Conservation (phyloP, 352 stramenopile species). For the Phytophthora fragariaefolia region DNA sequence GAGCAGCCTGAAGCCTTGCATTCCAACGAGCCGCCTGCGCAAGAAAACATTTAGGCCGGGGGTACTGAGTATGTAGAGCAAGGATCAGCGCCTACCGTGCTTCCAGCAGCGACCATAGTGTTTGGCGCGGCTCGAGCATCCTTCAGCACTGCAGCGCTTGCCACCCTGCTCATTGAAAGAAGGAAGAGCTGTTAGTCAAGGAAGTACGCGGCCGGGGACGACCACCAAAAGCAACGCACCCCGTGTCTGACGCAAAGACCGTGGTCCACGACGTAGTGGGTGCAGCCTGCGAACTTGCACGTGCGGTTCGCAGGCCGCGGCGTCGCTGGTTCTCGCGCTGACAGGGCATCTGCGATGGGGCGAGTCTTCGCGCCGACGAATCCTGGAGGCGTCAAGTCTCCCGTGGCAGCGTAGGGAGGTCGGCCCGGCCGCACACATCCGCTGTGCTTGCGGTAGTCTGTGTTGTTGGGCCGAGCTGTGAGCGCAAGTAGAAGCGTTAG, state of each 20-base stretch:
- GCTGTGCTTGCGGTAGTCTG: constrained; percentile 4
- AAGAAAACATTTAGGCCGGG: background rate
- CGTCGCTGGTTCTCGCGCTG: constrained; percentile 4
- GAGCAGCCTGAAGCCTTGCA: constrained; percentile 70
- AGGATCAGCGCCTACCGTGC: constrained; percentile 39
- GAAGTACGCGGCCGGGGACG: background rate
- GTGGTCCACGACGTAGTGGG: constrained; percentile 75
- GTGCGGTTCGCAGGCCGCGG: constrained; percentile 53
- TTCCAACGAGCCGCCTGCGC: constrained; percentile 54
- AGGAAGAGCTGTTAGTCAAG: background rate
- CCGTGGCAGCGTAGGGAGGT: constrained; percentile 3
- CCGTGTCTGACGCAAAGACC: constrained; percentile 70
- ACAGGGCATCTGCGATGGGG: constrained; percentile 8
- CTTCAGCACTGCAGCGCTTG: constrained; percentile 61
- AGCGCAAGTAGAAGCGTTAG: background rate
- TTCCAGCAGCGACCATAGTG: constrained; percentile 71
- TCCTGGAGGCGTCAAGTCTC: constrained; percentile 25
- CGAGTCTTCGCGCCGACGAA: constrained; percentile 13
- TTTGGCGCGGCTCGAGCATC: constrained; percentile 70
- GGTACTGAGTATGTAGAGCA: background rate
- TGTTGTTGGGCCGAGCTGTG: constrained; percentile 15
- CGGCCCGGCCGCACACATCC: background rate
- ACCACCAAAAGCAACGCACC: constrained; percentile 32
- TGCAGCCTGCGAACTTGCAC: constrained; percentile 67
- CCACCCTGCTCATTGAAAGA: constrained; percentile 42